Percentiles rank a stretch among this genome's conserved stretches.
Evolutionary conservation across 306 rosid genomes (phyloP).

Genomic region (Vicia faba): DNA sequence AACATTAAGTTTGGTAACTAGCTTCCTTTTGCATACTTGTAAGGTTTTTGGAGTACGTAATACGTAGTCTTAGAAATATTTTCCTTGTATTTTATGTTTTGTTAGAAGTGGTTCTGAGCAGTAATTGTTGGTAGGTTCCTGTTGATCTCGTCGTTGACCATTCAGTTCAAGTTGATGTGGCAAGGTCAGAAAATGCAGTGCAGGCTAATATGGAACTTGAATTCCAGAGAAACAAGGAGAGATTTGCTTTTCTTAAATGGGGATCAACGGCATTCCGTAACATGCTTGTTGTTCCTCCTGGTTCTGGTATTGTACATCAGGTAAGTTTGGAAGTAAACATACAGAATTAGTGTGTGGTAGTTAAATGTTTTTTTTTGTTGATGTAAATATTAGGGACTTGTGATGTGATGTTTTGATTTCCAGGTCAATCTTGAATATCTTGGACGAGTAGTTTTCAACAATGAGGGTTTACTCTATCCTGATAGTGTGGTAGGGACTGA

Average conservation of each 20-base stretch:
- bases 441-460: conserved; percentile 90
- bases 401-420: conserved; percentile 33
- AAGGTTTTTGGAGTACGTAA: conserved; percentile 4
- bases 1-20: conserved; percentile 5
- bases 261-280: conserved; percentile 86
- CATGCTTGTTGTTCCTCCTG: conserved; percentile 97
- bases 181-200: conserved; percentile 83
- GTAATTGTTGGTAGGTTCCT: conserved; percentile 78
- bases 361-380: conserved; percentile 5
- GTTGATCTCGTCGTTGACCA: conserved; percentile 95
- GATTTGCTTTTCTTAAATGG: conserved; percentile 94
- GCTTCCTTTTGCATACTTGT: conserved; percentile 10
- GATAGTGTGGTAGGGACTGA: conserved; percentile 98
- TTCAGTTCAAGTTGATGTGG: conserved; percentile 92
- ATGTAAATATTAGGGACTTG: conserved; percentile 2
- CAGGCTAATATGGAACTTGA: conserved; percentile 95
- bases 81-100: too few relatives aligned
- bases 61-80: background rate
- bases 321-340: conserved; percentile 48
- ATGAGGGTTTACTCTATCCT: conserved; percentile 80
- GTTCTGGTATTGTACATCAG: conserved; percentile 95
- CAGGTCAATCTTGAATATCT: conserved; percentile 98
- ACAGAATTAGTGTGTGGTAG: conserved; percentile 17
- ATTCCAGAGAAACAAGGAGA: conserved; percentile 85
- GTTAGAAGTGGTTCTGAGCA: too few relatives aligned